Base-by-base conservation (phyloP, 2,329 filamentous ascomycete genomes). In the Aspergillus piperis region DNA sequence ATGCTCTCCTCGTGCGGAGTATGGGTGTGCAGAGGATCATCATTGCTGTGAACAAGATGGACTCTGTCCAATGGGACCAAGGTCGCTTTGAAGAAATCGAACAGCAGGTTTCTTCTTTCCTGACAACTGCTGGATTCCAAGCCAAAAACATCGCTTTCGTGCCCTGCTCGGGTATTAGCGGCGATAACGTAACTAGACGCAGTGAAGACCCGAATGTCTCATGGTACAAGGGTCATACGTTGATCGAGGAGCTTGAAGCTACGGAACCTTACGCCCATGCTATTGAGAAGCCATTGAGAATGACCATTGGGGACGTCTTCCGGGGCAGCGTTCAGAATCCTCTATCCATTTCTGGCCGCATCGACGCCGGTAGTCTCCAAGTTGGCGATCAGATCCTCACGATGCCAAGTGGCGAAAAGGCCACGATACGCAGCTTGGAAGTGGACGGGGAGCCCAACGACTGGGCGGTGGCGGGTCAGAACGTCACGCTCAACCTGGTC, bases 21-120 rank as follows among this genome's bases (percentile, higher is more conserved):
- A 90, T 98, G 80, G 95, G 95, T 0, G 89, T 99, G 2, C 90
- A 94, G 62, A 86, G 89, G 25, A 83, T 99, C 15, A 88, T 99
- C 44, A 90, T 99, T 27, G 93, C 91, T 1, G 87, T 99, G 62
- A 99, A 99, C 79, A 99, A 99, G 76, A 88, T 99, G 69, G 95
- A 99, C 73, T 89, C 88, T 15, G 88, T 94, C 6, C 80, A 82
- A 5, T 99, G 96, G 96, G 90, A 88, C 2, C 81, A 91, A 73
- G 88, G 87, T 4, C 86, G 92, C 2, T 99, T 96, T 68, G 84
- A 91, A 23, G 90, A 96, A 69, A 97, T 99, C 59, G 84, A 86
- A 47, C 86, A 92, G 63, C 91, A 96, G 69, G 88, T 96, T 64
- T 86, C 86, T 0, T 88, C 91, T 0, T 97, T 99, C 73, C 80